Evolutionary conservation across 106 monocot species (phyloP), one percentile per base, ranked within the genome.

Genomic region (Phalaenopsis aphrodite): DNA sequence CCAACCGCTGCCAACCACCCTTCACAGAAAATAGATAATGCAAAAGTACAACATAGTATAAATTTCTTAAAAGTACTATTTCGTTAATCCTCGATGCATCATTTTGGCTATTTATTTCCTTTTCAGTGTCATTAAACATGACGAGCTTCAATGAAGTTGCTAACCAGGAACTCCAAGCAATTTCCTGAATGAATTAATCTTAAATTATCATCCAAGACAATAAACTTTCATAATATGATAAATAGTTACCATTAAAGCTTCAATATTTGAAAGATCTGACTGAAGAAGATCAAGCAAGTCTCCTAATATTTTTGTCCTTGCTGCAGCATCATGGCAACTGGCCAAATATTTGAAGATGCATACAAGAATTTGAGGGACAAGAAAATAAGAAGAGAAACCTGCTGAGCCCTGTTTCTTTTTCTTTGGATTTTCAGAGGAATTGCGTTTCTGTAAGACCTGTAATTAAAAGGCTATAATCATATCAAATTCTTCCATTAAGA

Each of bases 1-100:
- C 99, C 75, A 99, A 81, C 24, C 86, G 88, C 38, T 87, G 92
- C 94, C 95, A 99, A 52, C 99, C 95, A 79, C 99, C 94, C 84
- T 88, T 99, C 47, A 95, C 89, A 58, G 93, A 91, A 73, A 79
- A 93, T 45, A 93, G 66, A 82, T 83, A 99, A 74, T 99, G 89
- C 58, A 89, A 91, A 68, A 99, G 95, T 65, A 99, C 93, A 72
- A 95, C 55, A 64, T 88, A 88, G 69, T 89, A 99, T 68, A 99
- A 65, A 81, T 91, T 93, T 83, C 91, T 92, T 55, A 93, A 83
- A 67, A 99, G 92, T 56, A 79, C 83, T 58, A 84, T 68, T 78
- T 91, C 99, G 81, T 81, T 78, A 64, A 76, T 81, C 57, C 80
- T 81, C 41, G 78, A 83, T 66, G 49, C 80, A 55, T 81, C 75